These are phyloP conservation scores for Serendipita indica DNA, from an alignment of 768 basidiomycete species.

Conservation along the genomic window DNA sequence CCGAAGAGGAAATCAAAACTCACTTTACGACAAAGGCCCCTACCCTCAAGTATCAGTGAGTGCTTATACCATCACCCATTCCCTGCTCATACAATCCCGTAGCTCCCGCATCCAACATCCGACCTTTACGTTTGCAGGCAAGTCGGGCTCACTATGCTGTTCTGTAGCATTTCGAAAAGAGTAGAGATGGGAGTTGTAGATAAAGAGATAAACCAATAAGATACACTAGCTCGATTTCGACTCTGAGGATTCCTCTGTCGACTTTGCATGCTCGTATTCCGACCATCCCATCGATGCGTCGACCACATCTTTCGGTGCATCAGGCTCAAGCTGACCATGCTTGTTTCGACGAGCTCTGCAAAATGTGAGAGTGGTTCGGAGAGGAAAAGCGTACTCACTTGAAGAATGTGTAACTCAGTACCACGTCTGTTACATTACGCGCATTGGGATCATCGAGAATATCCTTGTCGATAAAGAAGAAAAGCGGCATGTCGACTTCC, in stretches of 20 bases:
- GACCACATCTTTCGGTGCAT: slow-evolving; percentile 66
- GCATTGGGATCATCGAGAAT: slow-evolving; percentile 85
- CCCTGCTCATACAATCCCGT: neutral
- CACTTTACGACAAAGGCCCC: slow-evolving; percentile 36
- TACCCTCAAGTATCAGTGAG: slow-evolving; percentile 51
- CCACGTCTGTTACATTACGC: slow-evolving; percentile 75
- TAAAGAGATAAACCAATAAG: too few relatives aligned
- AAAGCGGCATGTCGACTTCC: slow-evolving; percentile 93
- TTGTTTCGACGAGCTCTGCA: slow-evolving; percentile 71
- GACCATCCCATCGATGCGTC: slow-evolving; percentile 59
- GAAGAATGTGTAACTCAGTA: slow-evolving; percentile 97
- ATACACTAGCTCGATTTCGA: neutral
- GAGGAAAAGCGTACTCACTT: slow-evolving; percentile 34
- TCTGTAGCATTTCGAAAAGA: slow-evolving; percentile 54
- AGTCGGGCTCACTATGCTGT: slow-evolving; percentile 50
- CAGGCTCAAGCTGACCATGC: slow-evolving; percentile 78
- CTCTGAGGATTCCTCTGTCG: neutral
- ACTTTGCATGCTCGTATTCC: slow-evolving; percentile 23
- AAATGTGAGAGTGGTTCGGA: slow-evolving; percentile 8
- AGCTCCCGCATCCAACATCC: slow-evolving; percentile 64
- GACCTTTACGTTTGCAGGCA: slow-evolving; percentile 66
- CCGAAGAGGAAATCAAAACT: slow-evolving; percentile 52
- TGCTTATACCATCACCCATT: neutral
- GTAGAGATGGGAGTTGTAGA: neutral
- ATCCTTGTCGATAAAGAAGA: slow-evolving; percentile 98